Evolutionary conservation across 441 rosid genomes (phyloP).

Genomic region (Raphanus hybrid): DNA sequence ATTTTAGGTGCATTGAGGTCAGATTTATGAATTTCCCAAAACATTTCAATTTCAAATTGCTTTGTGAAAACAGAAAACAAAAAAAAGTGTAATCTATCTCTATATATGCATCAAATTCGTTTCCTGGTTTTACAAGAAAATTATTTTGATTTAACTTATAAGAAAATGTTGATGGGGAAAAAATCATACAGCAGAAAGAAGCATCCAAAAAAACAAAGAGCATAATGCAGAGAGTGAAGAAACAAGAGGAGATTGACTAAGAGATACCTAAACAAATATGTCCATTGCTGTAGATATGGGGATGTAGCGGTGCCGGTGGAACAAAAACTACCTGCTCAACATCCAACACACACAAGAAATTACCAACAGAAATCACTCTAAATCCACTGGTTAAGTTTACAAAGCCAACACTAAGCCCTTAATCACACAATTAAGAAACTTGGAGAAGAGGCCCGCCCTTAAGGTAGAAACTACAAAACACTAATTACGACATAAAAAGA

Average conservation of each 20-base stretch:
- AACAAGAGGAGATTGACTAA: background rate
- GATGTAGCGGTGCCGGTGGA: constrained; percentile 71
- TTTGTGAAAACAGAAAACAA: background rate
- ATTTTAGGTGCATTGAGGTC: background rate
- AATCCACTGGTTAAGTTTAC: background rate
- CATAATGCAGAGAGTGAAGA: no score
- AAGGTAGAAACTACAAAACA: background rate
- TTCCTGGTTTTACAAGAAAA: background rate
- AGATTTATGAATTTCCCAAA: background rate
- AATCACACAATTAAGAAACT: background rate
- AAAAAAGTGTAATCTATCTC: background rate
- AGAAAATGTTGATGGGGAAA: background rate
- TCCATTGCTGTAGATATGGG: constrained; percentile 77
- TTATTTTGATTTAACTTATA: background rate
- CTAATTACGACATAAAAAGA: background rate
- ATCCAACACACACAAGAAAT: background rate
- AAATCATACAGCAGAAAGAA: background rate
- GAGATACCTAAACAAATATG: constrained; percentile 71
- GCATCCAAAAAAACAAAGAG: no score
- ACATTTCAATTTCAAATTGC: background rate
- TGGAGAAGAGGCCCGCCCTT: background rate
- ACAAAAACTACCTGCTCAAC: constrained; percentile 62
- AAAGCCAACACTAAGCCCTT: background rate
- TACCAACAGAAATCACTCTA: background rate
- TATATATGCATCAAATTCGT: background rate